Evolutionary conservation across 805 yeast species (phyloP), one percentile per base, ranked within the genome.

Genomic region (Metschnikowia sp.): DNA sequence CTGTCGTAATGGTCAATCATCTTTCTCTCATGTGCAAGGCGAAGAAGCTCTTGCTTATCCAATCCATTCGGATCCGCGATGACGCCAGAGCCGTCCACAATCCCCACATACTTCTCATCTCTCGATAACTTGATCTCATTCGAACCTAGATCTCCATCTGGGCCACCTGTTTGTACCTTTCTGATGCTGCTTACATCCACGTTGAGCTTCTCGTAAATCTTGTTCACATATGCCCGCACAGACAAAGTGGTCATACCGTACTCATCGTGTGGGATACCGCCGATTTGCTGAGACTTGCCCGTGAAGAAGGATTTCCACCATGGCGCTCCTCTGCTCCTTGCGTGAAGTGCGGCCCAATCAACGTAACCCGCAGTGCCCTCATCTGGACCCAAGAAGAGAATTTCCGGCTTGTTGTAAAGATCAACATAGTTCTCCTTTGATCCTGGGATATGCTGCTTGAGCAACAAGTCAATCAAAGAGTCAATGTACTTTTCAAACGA

Each of bases 291-390:
- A 37, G 90, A 81, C 72, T 94, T 94, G 58, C 99, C 99, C 31
- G 99, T 92, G 69, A 94, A 85, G 76, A 92, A 92, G 1, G 98
- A 92, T 71, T 89, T 92, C 99, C 99, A 92, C 90, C 96, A 89
- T 44, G 90, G 86, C 40, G 98, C 96, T 52, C 96, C 96, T 69
- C 99, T 84, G 48, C 73, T 69, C 60, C 86, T 82, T 28, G 99
- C 98, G 65, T 92, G 98, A 57, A 83, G 70, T 26, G 98, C 94
- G 10, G 99, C 98, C 98, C 98, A 92, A 68, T 94, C 91, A 44
- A 90, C 96, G 61, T 87, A 84, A 22, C 85, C 86, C 18, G 99
- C 98, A 44, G 98, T 91, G 66, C 96, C 96, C 76, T 92, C 99
- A 72, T 92, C 99, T n/a, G 99, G 99, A 46, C 99, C 99, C 84